These are phyloP conservation scores for Umbilicaria muhlenbergii DNA, from an alignment of 495 filamentous ascomycete species.

Conservation along the genomic window DNA sequence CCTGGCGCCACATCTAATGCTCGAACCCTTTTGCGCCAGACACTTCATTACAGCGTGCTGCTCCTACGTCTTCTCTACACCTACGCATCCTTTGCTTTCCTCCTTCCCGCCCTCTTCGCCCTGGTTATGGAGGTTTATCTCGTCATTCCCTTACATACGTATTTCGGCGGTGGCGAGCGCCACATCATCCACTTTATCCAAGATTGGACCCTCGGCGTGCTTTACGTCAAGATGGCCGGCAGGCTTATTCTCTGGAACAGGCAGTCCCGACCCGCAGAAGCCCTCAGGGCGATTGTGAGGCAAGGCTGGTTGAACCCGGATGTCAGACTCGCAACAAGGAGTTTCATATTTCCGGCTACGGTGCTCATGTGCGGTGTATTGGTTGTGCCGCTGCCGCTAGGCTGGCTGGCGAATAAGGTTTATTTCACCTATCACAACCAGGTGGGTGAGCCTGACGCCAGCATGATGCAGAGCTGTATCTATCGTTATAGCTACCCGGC, in stretches of 20 bases:
- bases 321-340: slow-evolving; percentile 58
- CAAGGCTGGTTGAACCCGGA: slow-evolving; percentile 75
- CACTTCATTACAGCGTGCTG: slow-evolving; percentile 7
- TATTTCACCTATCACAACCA: slow-evolving; percentile 18
- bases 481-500: slow-evolving; percentile 64
- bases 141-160: slow-evolving; percentile 76
- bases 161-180: slow-evolving; percentile 29
- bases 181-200: slow-evolving; percentile 84
- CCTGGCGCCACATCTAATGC: slow-evolving; percentile 10
- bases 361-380: slow-evolving; percentile 44
- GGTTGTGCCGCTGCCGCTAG: slow-evolving; percentile 37
- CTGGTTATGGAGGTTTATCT: slow-evolving; percentile 77
- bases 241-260: slow-evolving; percentile 49
- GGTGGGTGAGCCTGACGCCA: slow-evolving; percentile 18
- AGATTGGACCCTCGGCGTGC: slow-evolving; percentile 82
- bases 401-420: slow-evolving; percentile 26
- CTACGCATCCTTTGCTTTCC: slow-evolving; percentile 48
- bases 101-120: slow-evolving; percentile 73
- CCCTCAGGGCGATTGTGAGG: slow-evolving; percentile 58
- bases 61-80: slow-evolving; percentile 47
- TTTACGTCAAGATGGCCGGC: slow-evolving; percentile 78
- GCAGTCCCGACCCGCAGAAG: slow-evolving; percentile 52
- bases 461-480: slow-evolving; percentile 34
- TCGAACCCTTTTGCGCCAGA: slow-evolving; percentile 2
- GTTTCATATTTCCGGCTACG: slow-evolving; percentile 59